These are phyloP conservation scores for Paraglomus occultum DNA, from an alignment of 192 early-diverging fungal species.

Conservation along the genomic window DNA sequence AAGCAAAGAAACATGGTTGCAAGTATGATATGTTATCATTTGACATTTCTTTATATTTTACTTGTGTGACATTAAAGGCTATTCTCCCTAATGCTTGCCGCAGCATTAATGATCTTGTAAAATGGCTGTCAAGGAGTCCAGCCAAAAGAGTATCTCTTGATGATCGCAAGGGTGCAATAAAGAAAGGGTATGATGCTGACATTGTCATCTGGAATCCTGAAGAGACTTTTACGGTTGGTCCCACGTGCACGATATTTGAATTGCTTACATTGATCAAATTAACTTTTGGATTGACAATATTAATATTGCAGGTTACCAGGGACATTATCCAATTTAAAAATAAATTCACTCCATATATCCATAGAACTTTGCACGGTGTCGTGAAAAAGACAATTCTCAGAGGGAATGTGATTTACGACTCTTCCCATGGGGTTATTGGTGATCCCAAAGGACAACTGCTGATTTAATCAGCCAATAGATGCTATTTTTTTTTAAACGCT, in stretches of 20 bases:
- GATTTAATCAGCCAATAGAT: not conserved
- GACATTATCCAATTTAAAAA: conserved; percentile 79
- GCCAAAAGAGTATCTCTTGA: conserved; percentile 58
- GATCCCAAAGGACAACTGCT: conserved; percentile 11
- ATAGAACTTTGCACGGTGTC: conserved; percentile 55
- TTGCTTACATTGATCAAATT: no score
- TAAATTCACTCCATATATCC: conserved; percentile 76
- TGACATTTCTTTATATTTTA: not conserved
- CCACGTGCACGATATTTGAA: no score
- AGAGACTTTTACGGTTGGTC: conserved; percentile 43
- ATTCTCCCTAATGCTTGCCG: not conserved
- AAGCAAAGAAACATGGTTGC: conserved; percentile 63
- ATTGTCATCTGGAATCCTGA: conserved; percentile 78
- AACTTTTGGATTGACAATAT: not conserved
- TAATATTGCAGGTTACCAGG: conserved; percentile 37
- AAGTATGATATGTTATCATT: conserved; percentile 34
- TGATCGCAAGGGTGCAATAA: conserved; percentile 67
- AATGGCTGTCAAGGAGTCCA: conserved; percentile 65
- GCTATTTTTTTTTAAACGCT: no score
- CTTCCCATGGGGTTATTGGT: not conserved
- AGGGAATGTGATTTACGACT: conserved; percentile 52
- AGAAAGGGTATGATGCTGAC: conserved; percentile 72
- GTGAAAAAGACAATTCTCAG: conserved; percentile 74
- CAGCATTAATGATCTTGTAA: conserved; percentile 54
- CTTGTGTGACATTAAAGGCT: conserved; percentile 14